Evolutionary conservation across 345 rosid species (phyloP).

Genomic region (Moricandia moricandioides): DNA sequence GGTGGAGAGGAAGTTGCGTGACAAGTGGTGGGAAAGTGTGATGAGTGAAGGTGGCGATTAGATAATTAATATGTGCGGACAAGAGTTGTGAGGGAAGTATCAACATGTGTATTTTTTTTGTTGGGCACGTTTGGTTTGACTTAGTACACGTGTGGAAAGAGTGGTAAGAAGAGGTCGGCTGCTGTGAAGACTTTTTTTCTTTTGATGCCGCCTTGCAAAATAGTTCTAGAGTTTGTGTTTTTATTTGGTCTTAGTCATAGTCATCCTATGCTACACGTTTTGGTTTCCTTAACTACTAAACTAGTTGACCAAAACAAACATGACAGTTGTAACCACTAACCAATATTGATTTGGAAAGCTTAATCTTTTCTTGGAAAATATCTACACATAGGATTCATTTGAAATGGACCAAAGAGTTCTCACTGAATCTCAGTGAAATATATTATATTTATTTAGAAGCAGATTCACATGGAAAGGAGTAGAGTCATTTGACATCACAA

Average conservation of each 20-base stretch:
- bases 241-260: constrained; percentile 13
- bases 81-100: constrained; percentile 22
- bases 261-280: constrained; percentile 26
- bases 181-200: constrained; percentile 19
- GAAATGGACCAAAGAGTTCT: not conserved
- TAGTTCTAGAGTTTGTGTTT: constrained; percentile 21
- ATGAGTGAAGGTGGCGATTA: constrained; percentile 30
- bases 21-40: constrained; percentile 34
- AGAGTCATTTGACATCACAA: too few species aligned
- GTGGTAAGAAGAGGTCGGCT: constrained; percentile 28
- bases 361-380: not conserved
- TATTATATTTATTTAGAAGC: too few species aligned
- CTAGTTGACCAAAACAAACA: constrained; percentile 20
- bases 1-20: constrained; percentile 46
- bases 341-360: constrained; percentile 3
- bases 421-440: too few species aligned
- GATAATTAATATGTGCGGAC: constrained; percentile 23
- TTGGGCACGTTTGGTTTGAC: constrained; percentile 37
- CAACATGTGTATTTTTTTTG: constrained; percentile 4
- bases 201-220: not conserved
- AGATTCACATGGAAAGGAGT: too few species aligned
- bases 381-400: not conserved
- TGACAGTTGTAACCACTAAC: constrained; percentile 20
- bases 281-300: constrained; percentile 21
- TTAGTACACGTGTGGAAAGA: constrained; percentile 29